Evolutionary conservation across 1,139 yeast species (phyloP), one percentile per base, ranked within the genome.

Genomic region (Candida sanyaensis): DNA sequence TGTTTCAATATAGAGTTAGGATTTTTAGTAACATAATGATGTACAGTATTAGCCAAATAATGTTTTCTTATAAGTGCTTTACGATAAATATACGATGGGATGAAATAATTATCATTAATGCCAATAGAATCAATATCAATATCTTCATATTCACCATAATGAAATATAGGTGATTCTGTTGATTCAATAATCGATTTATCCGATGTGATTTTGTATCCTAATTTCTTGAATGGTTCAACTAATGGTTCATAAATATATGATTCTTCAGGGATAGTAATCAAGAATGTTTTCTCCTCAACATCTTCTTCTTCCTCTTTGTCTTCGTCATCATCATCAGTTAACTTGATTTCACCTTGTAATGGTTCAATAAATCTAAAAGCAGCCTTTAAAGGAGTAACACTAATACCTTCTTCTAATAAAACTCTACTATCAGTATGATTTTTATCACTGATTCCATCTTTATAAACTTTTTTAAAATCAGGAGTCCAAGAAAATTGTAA

Each of bases 21-120:
- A 59, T 90, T 68, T 63, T 93, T 93, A 21, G 86, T 89, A 4
- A 74, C 71, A 60, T 80, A 92, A 53, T 83, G 81, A 43, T 82
- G 86, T 23, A 93, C 78, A 0, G 96, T 88, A 57, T 90, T 86
- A 17, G 96, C 82, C 51, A 93, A 71, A 61, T 84, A 92, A 65
- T 93, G 96, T 65, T 93, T 93, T 53, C 99, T 78, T 45, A 93
- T 93, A 48, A 93, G 70, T 0, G 93, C 96, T 64, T 93, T 93
- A 56, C 96, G 63, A 59, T 88, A 92, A 39, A 91, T 81, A 64
- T 89, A 92, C 1, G 97, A 84, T 53, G 95, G 90, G 2, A 87
- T 77, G 50, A 83, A 73, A 65, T 90, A 92, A 29, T 75, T 69
- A 4, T 52, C 13, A 0, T 71, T 61, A 34, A 70, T 65, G 8